Conservation (phyloP, 2,329 filamentous ascomycete species). For the Microascus cirrosus region DNA sequence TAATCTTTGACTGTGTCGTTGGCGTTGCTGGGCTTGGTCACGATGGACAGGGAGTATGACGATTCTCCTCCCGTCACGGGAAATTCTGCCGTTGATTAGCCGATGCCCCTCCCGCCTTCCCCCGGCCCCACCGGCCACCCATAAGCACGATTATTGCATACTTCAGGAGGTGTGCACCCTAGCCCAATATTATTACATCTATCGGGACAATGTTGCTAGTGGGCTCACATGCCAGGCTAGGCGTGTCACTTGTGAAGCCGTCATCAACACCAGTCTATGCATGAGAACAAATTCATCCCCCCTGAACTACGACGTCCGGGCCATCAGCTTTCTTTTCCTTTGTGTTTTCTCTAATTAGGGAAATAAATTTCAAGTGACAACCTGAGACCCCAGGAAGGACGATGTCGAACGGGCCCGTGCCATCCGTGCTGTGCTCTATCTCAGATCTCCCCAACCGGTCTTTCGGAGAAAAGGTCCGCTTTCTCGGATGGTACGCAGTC, state of each 20-base stretch:
- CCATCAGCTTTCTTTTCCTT: not conserved
- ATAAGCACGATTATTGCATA: not conserved
- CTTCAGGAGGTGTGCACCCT: not conserved
- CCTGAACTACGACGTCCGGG: no score
- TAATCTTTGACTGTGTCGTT: not conserved
- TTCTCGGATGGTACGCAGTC: conserved; percentile 71
- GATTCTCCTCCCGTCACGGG: not conserved
- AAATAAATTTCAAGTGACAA: not conserved
- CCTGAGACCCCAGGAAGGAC: not conserved
- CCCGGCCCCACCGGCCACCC: no score
- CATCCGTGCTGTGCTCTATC: conserved; percentile 56
- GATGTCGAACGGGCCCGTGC: conserved; percentile 49
- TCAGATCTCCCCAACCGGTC: conserved; percentile 40
- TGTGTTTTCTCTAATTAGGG: not conserved
- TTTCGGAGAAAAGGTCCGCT: conserved; percentile 71
- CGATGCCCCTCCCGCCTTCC: no score
- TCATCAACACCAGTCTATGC: not conserved
- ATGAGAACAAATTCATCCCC: not conserved
- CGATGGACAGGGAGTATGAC: conserved; percentile 4
- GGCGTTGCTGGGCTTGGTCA: conserved; percentile 2
- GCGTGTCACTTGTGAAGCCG: no score
- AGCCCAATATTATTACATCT: not conserved
- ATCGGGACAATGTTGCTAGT: not conserved
- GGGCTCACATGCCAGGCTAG: no score
- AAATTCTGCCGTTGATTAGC: conserved; percentile 2